phyloP scores from a whole-genome alignment of 768 basidiomycete genomes.

The Tephrocybe sp. region DNA sequence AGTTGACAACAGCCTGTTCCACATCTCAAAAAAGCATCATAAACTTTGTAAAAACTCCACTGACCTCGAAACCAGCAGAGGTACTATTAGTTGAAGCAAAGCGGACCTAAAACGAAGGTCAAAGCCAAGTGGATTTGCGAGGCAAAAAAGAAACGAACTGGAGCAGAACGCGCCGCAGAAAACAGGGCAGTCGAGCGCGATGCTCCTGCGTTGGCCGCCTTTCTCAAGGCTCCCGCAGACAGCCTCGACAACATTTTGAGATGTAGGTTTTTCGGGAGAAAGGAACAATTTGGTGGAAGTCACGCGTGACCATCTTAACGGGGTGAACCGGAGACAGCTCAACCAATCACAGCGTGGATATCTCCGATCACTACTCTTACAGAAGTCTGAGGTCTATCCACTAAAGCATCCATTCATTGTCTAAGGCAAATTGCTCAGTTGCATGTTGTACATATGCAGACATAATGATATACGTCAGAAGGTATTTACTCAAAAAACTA shows the following conservation, averaged over 20 bases:
- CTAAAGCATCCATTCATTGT: neutral
- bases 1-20: conserved; percentile 59
- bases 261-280: conserved; percentile 43
- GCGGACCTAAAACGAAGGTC: conserved; percentile 48
- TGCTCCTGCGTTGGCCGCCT: conserved; percentile 44
- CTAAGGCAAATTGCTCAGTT: neutral
- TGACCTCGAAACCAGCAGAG: conserved; percentile 63
- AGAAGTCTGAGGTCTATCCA: neutral
- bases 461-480: neutral
- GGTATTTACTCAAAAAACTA: conserved; percentile 7
- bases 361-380: conserved; percentile 15
- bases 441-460: neutral
- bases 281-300: conserved; percentile 34
- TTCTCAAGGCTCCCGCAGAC: conserved; percentile 69
- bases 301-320: conserved; percentile 44
- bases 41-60: conserved; percentile 15
- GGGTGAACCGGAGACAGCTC: conserved; percentile 45
- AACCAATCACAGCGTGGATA: conserved; percentile 29
- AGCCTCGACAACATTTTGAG: conserved; percentile 83
- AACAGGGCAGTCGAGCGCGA: conserved; percentile 41
- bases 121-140: conserved; percentile 14
- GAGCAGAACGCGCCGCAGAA: conserved; percentile 42
- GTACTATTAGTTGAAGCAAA: conserved; percentile 68
- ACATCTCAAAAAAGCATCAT: neutral
- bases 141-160: conserved; percentile 37